Conservation (phyloP, 2,329 filamentous ascomycete genomes). For the Penicillium paneum region DNA sequence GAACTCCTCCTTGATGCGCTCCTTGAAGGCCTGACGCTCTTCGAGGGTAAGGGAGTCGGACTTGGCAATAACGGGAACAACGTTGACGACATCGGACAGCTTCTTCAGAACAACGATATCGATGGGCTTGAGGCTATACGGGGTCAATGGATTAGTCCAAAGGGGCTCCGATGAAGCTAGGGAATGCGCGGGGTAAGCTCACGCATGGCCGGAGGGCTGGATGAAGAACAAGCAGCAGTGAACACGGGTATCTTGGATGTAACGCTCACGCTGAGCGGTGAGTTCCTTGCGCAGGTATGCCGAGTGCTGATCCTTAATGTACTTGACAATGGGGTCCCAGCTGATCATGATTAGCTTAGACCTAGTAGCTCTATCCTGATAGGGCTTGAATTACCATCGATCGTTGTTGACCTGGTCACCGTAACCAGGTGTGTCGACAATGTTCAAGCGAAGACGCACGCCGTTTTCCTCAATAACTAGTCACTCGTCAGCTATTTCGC, state of each 20-base stretch:
- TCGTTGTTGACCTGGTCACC: constrained; percentile 99
- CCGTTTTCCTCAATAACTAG: constrained; percentile 96
- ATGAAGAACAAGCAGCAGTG: constrained; percentile 99
- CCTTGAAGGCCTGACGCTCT: constrained; percentile 95
- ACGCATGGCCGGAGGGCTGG: constrained; percentile 92
- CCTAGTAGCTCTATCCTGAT: neutral
- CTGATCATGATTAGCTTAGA: constrained; percentile 33
- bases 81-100: constrained; percentile 97
- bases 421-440: constrained; percentile 97
- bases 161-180: neutral
- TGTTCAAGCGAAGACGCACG: constrained; percentile 94
- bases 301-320: constrained; percentile 99
- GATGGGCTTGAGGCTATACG: constrained; percentile 77
- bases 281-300: constrained; percentile 99
- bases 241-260: constrained; percentile 98
- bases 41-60: constrained; percentile 93
- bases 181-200: constrained; percentile 22
- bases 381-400: constrained; percentile 61
- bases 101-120: constrained; percentile 99
- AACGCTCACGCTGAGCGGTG: constrained; percentile 96
- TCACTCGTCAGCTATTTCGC: constrained; percentile 17
- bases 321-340: constrained; percentile 99
- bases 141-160: neutral
- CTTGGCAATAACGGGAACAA: constrained; percentile 98
- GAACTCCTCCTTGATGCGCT: constrained; percentile 99